Evolutionary conservation across 257 asterid genomes (phyloP).

Genomic region (Scutellaria galericulata): DNA sequence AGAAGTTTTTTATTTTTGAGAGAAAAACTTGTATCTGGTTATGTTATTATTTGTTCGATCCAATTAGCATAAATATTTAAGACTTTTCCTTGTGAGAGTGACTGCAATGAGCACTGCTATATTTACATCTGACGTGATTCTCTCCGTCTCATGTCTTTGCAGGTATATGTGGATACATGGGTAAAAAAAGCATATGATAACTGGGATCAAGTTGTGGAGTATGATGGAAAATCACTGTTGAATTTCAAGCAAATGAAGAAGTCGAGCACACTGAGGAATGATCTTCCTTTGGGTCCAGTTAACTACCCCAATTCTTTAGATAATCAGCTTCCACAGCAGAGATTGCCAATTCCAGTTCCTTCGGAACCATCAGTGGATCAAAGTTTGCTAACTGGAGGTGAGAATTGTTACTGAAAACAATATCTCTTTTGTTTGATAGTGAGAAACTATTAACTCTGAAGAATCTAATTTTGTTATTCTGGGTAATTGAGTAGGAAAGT

Average conservation of each 20-base stretch:
- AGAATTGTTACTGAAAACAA: conserved; percentile 12
- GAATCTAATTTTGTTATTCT: not conserved
- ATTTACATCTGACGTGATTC: not conserved
- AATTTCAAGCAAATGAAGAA: conserved; percentile 67
- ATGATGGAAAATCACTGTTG: conserved; percentile 88
- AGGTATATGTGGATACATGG: conserved; percentile 86
- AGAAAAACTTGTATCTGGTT: not conserved
- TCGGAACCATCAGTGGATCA: conserved; percentile 63
- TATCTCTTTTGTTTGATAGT: conserved; percentile 8
- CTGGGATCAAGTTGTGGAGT: conserved; percentile 92
- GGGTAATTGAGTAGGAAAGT: not conserved
- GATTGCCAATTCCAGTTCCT: conserved; percentile 51
- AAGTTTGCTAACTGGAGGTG: conserved; percentile 72
- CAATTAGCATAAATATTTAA: not conserved
- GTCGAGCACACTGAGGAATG: conserved; percentile 45
- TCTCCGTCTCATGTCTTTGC: conserved; percentile 23
- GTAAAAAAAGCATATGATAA: conserved; percentile 94
- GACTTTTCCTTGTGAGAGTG: not conserved
- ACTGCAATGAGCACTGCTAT: conserved; percentile 3
- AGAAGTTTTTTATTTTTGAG: not conserved
- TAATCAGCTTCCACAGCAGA: conserved; percentile 61
- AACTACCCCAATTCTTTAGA: conserved; percentile 65
- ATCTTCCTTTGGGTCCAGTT: conserved; percentile 61
- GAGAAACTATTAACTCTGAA: not conserved
- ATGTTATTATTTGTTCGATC: not conserved